phyloP scores from a whole-genome alignment of 768 basidiomycete genomes.

The Sarcomyxa edulis region DNA sequence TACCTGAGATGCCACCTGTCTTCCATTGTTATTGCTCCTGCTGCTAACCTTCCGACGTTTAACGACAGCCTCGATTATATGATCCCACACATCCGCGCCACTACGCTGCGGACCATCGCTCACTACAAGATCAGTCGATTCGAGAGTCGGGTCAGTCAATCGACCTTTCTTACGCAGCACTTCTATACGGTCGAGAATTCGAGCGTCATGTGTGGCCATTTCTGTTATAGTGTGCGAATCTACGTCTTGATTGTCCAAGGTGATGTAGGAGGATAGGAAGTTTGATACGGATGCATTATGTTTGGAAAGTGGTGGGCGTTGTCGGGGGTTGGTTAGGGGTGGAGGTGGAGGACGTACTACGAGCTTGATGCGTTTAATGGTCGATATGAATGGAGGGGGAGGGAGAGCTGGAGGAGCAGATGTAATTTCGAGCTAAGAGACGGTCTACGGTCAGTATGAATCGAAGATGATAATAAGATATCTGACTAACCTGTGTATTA shows the following conservation, averaged over 20 bases:
- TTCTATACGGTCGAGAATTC: slow-evolving; percentile 27
- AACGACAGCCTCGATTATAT: slow-evolving; percentile 44
- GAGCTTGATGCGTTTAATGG: slow-evolving; percentile 60
- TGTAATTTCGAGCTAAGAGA: background rate
- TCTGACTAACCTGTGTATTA: too few relatives aligned
- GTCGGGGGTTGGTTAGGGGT: slow-evolving; percentile 57
- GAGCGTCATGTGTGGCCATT: slow-evolving; percentile 21
- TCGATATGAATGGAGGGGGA: slow-evolving; percentile 19
- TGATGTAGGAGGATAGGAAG: slow-evolving; percentile 60
- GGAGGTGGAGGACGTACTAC: slow-evolving; percentile 64
- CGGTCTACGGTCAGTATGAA: background rate
- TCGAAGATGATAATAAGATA: background rate
- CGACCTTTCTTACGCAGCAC: slow-evolving; percentile 30
- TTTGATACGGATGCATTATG: slow-evolving; percentile 48
- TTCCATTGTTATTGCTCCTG: slow-evolving; percentile 25
- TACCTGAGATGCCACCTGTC: slow-evolving; percentile 46
- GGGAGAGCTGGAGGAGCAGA: too few relatives aligned
- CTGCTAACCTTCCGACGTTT: slow-evolving; percentile 17
- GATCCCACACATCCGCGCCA: slow-evolving; percentile 52
- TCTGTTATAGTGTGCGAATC: slow-evolving; percentile 24
- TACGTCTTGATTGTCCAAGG: slow-evolving; percentile 45
- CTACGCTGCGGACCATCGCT: slow-evolving; percentile 27
- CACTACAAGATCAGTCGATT: slow-evolving; percentile 28
- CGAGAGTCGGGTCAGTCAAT: slow-evolving; percentile 31
- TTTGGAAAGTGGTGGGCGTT: slow-evolving; percentile 51